These are phyloP conservation scores for Daucus carota DNA, from an alignment of 129 eudicot species.

Conservation along the genomic window DNA sequence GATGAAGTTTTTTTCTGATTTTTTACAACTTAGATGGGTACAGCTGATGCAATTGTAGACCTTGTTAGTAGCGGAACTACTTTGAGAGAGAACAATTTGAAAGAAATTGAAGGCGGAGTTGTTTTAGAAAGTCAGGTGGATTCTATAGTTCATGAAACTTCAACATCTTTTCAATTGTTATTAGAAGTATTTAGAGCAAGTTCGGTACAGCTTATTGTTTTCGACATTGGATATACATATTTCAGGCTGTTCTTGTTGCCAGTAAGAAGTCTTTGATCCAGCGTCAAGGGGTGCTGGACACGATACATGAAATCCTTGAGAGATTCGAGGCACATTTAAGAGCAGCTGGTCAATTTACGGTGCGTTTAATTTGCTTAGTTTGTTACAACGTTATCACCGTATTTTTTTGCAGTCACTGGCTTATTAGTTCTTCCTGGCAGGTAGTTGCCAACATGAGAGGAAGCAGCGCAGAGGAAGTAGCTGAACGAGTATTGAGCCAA, in stretches of 20 bases:
- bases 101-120: constrained; percentile 88
- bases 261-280: constrained; percentile 71
- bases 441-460: constrained; percentile 97
- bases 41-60: constrained; percentile 96
- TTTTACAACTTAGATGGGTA: constrained; percentile 63
- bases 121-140: constrained; percentile 84
- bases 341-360: constrained; percentile 78
- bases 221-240: not conserved
- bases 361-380: constrained; percentile 24
- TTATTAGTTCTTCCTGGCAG: constrained; percentile 30
- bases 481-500: constrained; percentile 73
- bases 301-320: constrained; percentile 82
- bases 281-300: constrained; percentile 71
- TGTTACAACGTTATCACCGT: not conserved
- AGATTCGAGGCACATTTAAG: constrained; percentile 88
- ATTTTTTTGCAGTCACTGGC: not conserved
- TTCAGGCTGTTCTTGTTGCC: constrained; percentile 86
- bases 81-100: constrained; percentile 78
- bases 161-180: not conserved
- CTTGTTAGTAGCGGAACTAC: constrained; percentile 98
- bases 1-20: not conserved
- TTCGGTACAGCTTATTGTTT: not conserved
- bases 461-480: constrained; percentile 77
- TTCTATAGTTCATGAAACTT: constrained; percentile 4
- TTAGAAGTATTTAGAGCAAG: not conserved